Percentiles rank a stretch among this genome's conserved stretches.
Evolutionary conservation across 1,139 yeast genomes (phyloP).

Genomic region (Candida sanyaensis): DNA sequence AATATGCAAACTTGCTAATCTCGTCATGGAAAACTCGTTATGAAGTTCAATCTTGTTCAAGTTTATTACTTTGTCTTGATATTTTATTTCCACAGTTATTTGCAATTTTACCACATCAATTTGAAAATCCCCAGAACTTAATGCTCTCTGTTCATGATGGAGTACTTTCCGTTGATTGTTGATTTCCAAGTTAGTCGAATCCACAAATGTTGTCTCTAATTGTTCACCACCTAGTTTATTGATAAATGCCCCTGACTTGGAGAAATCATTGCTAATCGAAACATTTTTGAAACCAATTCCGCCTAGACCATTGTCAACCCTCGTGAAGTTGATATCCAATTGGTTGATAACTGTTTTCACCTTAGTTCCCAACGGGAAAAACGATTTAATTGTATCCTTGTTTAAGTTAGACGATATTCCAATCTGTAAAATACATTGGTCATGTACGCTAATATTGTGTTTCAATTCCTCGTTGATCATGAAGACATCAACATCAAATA

Average conservation of each 20-base stretch:
- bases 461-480: slow-evolving; percentile 14
- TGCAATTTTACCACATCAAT: slow-evolving; percentile 21
- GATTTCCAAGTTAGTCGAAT: slow-evolving; percentile 11
- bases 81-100: slow-evolving; percentile 9
- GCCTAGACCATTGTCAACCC: slow-evolving; percentile 8
- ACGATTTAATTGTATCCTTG: slow-evolving; percentile 11
- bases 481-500: slow-evolving; percentile 18
- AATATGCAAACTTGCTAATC: slow-evolving; percentile 6
- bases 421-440: slow-evolving; percentile 23
- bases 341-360: slow-evolving; percentile 16
- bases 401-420: slow-evolving; percentile 15
- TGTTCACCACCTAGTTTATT: slow-evolving; percentile 11
- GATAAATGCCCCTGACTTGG: slow-evolving; percentile 2
- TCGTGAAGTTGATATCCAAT: slow-evolving; percentile 13
- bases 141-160: slow-evolving; percentile 25
- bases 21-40: slow-evolving; percentile 5
- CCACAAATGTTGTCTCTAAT: slow-evolving; percentile 13
- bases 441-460: slow-evolving; percentile 20
- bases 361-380: slow-evolving; percentile 14
- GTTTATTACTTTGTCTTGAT: slow-evolving; percentile 4
- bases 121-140: slow-evolving; percentile 25
- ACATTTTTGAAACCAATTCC: slow-evolving; percentile 12
- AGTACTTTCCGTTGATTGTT: slow-evolving; percentile 17
- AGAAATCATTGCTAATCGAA: slow-evolving; percentile 13
- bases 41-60: slow-evolving; percentile 18